Conservation (phyloP, 2,329 filamentous ascomycete species). For the Cladosporium halotolerans region DNA sequence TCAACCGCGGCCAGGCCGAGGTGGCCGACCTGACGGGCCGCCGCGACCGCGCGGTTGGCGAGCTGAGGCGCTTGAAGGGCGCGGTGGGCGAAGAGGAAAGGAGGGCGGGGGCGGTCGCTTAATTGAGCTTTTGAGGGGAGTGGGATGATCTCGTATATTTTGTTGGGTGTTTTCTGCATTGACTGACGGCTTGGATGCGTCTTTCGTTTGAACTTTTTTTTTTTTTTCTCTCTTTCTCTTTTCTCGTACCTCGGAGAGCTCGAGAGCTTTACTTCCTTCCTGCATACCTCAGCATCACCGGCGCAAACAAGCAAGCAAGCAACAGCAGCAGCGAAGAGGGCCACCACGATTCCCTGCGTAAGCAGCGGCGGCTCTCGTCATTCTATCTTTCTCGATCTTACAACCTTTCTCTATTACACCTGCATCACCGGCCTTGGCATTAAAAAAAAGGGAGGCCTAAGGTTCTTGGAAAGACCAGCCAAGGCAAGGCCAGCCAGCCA, state of each 20-base stretch:
- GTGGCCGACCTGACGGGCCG: conserved; percentile 71
- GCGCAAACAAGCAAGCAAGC: not conserved
- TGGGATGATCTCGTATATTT: not conserved
- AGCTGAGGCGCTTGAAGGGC: conserved; percentile 63
- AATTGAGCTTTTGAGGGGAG: not conserved
- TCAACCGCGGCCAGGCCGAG: conserved; percentile 78
- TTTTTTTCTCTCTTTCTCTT: not conserved
- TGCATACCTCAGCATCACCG: not conserved
- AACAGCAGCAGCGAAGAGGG: not conserved
- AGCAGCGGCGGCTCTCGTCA: too few species aligned
- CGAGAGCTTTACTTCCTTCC: too few species aligned
- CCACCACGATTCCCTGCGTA: not conserved
- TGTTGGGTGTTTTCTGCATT: not conserved
- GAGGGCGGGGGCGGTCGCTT: conserved; percentile 7
- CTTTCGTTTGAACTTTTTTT: not conserved
- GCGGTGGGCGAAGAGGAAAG: conserved; percentile 56
- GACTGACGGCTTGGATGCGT: not conserved
- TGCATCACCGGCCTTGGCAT: too few species aligned
- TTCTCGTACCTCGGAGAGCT: not conserved
- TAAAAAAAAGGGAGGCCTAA: too few species aligned
- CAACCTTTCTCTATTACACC: too few species aligned
- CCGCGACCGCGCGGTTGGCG: conserved; percentile 65
- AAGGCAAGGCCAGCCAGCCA: not conserved
- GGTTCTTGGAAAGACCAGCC: not conserved
- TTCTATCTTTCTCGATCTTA: too few species aligned